phyloP scores from a whole-genome alignment of 345 rosid genomes.

The Eucalyptus sp. region DNA sequence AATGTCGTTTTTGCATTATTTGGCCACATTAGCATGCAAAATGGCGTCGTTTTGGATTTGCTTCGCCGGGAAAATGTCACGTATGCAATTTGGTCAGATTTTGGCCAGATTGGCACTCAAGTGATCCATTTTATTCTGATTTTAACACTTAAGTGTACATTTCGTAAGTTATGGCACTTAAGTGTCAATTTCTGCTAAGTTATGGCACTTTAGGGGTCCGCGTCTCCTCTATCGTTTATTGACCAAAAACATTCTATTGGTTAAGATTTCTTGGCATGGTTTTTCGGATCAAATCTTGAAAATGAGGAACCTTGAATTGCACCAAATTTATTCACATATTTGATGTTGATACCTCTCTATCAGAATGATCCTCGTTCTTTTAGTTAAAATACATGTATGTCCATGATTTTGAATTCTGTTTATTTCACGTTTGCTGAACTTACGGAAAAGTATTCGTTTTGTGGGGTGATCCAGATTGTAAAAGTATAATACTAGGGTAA shows the following conservation, averaged over 20 bases:
- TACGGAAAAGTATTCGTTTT: not conserved
- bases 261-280: not conserved
- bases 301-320: not conserved
- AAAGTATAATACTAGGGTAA: not conserved
- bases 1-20: too few relatives aligned
- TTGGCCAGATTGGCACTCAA: too few relatives aligned
- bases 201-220: too few relatives aligned
- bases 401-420: not conserved
- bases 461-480: not conserved
- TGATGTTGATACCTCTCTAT: not conserved
- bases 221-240: not conserved
- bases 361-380: not conserved
- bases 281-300: not conserved
- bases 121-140: too few relatives aligned
- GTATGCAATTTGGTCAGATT: too few relatives aligned
- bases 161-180: too few relatives aligned
- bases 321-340: not conserved
- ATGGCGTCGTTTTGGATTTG: too few relatives aligned
- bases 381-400: not conserved
- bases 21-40: too few relatives aligned
- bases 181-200: too few relatives aligned
- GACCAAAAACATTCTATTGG: not conserved
- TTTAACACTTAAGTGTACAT: too few relatives aligned
- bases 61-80: too few relatives aligned
- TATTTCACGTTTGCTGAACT: not conserved